Conservation (phyloP, 306 rosid genomes). For the Malus sieversii region DNA sequence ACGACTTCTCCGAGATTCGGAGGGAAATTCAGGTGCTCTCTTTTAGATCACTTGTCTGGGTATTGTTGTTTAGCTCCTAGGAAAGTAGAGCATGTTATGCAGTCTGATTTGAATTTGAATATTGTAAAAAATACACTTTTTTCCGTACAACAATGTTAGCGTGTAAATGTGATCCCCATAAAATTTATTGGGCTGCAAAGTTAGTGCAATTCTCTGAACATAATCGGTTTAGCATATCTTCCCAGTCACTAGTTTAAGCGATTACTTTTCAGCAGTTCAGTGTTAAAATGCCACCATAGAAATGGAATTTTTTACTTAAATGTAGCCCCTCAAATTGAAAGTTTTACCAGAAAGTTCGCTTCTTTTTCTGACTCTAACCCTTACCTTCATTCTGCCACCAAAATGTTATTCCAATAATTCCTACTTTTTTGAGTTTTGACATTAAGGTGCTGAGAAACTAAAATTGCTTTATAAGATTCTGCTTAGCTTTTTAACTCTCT, state of each 20-base stretch:
- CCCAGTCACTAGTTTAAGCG: not conserved
- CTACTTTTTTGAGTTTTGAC: not conserved
- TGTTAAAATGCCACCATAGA: not conserved
- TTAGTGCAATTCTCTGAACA: not conserved
- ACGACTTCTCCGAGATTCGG: conserved; percentile 82
- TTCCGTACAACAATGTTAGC: not conserved
- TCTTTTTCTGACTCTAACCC: not conserved
- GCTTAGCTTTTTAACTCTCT: not conserved
- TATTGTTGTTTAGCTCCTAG: not conserved
- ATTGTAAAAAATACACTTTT: not conserved
- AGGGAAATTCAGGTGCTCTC: conserved; percentile 78
- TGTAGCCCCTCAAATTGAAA: not conserved
- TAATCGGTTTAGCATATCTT: not conserved
- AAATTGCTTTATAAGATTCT: not conserved
- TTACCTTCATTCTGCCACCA: not conserved
- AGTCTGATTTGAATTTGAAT: not conserved
- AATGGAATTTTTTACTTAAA: not conserved
- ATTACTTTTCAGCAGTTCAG: not conserved
- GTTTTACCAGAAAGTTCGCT: not conserved
- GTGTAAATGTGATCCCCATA: too few species aligned
- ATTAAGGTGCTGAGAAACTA: not conserved
- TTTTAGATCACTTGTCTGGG: not conserved
- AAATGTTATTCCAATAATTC: not conserved
- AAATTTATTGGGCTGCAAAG: not conserved
- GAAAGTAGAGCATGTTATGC: not conserved